These are phyloP conservation scores for Noccaea bulbosa DNA, from an alignment of 345 rosid species.

Conservation along the genomic window DNA sequence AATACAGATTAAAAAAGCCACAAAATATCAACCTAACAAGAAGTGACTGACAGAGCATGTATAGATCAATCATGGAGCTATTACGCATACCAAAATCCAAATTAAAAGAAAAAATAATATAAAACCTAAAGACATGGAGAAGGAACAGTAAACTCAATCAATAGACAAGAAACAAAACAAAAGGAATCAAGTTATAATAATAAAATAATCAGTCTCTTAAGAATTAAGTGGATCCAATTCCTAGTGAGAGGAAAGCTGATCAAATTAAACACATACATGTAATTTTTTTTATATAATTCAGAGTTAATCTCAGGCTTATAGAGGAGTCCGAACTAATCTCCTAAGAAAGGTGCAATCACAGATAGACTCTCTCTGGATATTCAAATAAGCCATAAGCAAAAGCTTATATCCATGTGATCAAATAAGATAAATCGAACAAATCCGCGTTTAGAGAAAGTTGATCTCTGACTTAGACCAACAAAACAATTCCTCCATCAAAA, in stretches of 20 bases:
- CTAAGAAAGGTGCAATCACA: too few relatives aligned
- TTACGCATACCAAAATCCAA: conserved; percentile 23
- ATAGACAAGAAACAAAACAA: conserved; percentile 30
- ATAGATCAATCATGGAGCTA: conserved; percentile 36
- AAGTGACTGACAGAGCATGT: conserved; percentile 16
- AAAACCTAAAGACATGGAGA: conserved; percentile 36
- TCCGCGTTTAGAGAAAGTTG: too few relatives aligned
- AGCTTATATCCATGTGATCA: too few relatives aligned
- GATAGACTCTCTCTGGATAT: too few relatives aligned
- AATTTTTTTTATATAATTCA: too few relatives aligned
- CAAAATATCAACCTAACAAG: conserved; percentile 1
- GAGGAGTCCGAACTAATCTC: too few relatives aligned
- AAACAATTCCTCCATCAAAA: too few relatives aligned
- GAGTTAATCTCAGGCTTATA: too few relatives aligned
- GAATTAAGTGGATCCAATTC: conserved; percentile 29
- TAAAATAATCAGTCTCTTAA: conserved; percentile 18
- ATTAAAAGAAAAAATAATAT: neutral
- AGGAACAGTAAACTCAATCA: conserved; percentile 39
- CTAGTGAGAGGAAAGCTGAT: conserved; percentile 2
- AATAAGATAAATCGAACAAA: too few relatives aligned
- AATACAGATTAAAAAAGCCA: neutral
- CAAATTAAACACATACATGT: neutral
- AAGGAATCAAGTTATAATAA: conserved; percentile 15
- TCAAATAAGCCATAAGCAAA: too few relatives aligned
- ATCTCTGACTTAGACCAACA: too few relatives aligned